These are phyloP conservation scores for Prototheca wickerhamii DNA, from an alignment of 163 green algal species.

Conservation along the genomic window DNA sequence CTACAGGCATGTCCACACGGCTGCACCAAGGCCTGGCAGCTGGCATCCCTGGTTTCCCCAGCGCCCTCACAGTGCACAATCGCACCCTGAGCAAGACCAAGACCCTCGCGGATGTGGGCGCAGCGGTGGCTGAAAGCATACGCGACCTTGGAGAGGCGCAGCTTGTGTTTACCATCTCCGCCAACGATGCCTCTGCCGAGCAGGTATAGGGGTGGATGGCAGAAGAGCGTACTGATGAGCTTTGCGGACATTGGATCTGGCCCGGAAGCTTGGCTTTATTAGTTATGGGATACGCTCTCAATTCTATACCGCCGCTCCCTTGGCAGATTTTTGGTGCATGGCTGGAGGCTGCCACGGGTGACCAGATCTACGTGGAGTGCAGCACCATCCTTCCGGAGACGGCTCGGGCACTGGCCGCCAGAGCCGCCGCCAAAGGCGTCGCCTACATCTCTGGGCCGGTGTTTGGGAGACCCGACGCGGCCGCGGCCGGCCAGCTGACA, in stretches of 20 bases:
- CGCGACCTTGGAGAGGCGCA: not conserved
- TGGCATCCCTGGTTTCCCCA: not conserved
- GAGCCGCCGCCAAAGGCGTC: slow-evolving; percentile 10
- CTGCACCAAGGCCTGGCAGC: slow-evolving; percentile 11
- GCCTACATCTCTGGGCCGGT: slow-evolving; percentile 33
- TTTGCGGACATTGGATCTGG: no score
- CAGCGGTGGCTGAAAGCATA: not conserved
- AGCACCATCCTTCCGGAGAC: slow-evolving; percentile 41
- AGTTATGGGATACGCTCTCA: no score
- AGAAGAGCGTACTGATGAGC: no score
- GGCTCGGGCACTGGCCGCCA: slow-evolving; percentile 6
- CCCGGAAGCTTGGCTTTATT: no score
- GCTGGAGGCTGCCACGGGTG: not conserved
- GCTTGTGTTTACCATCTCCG: slow-evolving; percentile 3
- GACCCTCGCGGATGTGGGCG: not conserved
- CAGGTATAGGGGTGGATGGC: not conserved
- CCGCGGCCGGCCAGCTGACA: slow-evolving; percentile 28
- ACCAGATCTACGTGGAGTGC: slow-evolving; percentile 34
- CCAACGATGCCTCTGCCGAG: slow-evolving; percentile 9
- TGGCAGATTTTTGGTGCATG: not conserved
- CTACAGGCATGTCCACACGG: slow-evolving; percentile 27
- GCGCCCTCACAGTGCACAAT: slow-evolving; percentile 35
- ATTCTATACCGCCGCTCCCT: no score
- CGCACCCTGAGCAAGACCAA: slow-evolving; percentile 22
- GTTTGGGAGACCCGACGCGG: slow-evolving; percentile 52